phyloP scores from a whole-genome alignment of 2,329 filamentous ascomycete species.

The Fusarium circinatum region DNA sequence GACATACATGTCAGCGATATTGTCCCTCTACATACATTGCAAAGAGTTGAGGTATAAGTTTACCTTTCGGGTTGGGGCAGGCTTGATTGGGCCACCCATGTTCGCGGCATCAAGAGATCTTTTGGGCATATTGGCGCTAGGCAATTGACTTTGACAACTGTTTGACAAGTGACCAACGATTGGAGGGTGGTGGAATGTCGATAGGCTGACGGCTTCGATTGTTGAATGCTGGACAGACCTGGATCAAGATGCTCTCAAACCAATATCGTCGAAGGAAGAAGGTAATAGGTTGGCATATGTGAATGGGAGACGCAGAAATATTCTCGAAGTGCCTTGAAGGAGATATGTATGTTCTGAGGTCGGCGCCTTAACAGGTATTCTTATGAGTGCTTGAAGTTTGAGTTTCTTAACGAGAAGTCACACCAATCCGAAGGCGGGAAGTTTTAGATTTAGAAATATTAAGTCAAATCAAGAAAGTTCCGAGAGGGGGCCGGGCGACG shows the following conservation, averaged over 20 bases:
- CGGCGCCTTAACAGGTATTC: not conserved
- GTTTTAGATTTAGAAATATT: not conserved
- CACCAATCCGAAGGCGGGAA: not conserved
- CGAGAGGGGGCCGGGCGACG: not conserved
- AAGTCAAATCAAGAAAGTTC: not conserved
- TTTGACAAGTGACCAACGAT: not conserved
- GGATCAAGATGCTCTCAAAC: not conserved
- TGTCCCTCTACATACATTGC: not conserved
- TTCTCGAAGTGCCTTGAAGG: not conserved
- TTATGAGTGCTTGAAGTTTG: not conserved
- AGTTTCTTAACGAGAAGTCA: not conserved
- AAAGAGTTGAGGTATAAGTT: not conserved
- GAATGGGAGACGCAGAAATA: not conserved
- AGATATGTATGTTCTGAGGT: not conserved
- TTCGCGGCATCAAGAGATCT: constrained; percentile 48
- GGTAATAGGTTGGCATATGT: not conserved
- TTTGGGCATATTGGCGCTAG: constrained; percentile 50
- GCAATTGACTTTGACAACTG: not conserved
- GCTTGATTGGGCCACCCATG: constrained; percentile 39
- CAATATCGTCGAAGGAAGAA: not conserved
- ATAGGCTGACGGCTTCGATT: not conserved
- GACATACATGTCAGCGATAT: not conserved
- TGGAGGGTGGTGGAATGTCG: not conserved
- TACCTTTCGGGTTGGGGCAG: constrained; percentile 47
- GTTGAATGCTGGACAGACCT: not conserved